Percentiles rank a stretch among this genome's conserved stretches.
Conservation (phyloP, 1,139 yeast genomes). For the Suhomyces bribrorum region DNA sequence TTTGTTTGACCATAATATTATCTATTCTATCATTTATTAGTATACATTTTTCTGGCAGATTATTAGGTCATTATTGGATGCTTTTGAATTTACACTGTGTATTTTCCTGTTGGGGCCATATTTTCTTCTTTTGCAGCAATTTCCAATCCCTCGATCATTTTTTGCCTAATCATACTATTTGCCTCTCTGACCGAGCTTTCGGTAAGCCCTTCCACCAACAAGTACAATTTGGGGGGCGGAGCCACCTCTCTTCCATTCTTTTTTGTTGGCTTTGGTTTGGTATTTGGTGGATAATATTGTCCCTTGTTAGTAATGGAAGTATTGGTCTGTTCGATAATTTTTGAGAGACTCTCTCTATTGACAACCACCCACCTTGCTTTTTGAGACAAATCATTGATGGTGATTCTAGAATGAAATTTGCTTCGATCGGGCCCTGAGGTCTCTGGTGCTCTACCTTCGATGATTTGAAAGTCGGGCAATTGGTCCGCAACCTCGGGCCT, state of each 20-base stretch:
- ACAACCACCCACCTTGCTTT: constrained; percentile 82
- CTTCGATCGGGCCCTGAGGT: constrained; percentile 65
- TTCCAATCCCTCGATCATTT: constrained; percentile 62
- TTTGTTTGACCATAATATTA: no score
- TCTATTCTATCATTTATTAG: not conserved
- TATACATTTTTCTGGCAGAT: not conserved
- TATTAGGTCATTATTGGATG: no score
- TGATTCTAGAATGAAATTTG: constrained; percentile 68
- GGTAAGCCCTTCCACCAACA: constrained; percentile 76
- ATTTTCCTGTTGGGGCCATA: constrained; percentile 40
- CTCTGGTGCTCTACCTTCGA: constrained; percentile 59
- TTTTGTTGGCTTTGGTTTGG: constrained; percentile 39
- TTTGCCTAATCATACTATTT: constrained; percentile 58
- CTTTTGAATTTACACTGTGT: constrained; percentile 29
- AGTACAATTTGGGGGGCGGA: constrained; percentile 74
- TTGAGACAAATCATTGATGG: constrained; percentile 85
- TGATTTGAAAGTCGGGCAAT: constrained; percentile 49
- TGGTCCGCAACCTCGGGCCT: constrained; percentile 12
- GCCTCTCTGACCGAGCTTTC: constrained; percentile 67
- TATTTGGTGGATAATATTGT: constrained; percentile 62
- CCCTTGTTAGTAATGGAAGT: constrained; percentile 87
- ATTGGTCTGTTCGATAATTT: constrained; percentile 69
- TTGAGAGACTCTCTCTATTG: constrained; percentile 62
- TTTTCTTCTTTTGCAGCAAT: constrained; percentile 43
- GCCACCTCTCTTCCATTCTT: constrained; percentile 35